Evolutionary conservation across 495 filamentous ascomycete species (phyloP).

Genomic region (Daldinia childiae): DNA sequence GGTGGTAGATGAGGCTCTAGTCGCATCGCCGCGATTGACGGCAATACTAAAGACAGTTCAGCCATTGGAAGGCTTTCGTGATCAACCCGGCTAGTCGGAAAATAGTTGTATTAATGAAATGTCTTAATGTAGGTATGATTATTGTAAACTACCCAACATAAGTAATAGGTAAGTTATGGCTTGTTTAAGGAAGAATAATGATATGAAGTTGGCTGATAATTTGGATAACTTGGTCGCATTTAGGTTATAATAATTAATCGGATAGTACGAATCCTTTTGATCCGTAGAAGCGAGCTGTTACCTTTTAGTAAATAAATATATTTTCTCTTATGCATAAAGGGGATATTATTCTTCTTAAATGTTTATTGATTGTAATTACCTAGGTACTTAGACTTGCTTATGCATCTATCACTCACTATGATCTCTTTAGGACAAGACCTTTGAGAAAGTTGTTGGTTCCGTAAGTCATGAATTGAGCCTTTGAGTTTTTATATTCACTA

Average conservation of each 20-base stretch:
- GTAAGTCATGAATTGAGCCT: too few species aligned
- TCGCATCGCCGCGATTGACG: constrained; percentile 29
- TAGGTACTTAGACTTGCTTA: background rate
- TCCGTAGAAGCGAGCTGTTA: too few species aligned
- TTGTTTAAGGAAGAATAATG: background rate
- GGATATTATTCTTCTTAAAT: too few species aligned
- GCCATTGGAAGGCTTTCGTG: constrained; percentile 26
- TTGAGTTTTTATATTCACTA: too few species aligned
- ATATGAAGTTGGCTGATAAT: background rate
- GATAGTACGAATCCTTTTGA: too few species aligned
- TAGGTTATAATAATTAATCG: too few species aligned
- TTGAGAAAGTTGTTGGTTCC: too few species aligned
- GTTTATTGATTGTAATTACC: too few species aligned
- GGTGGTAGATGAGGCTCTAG: constrained; percentile 46
- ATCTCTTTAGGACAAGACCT: too few species aligned
- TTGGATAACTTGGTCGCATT: background rate
- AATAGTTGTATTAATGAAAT: background rate
- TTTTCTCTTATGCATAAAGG: too few species aligned
- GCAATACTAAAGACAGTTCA: constrained; percentile 38
- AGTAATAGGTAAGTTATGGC: too few species aligned
- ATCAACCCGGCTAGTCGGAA: background rate
- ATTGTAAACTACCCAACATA: background rate
- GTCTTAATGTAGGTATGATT: background rate
- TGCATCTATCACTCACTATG: background rate
- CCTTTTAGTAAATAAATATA: too few species aligned